Base-by-base conservation (phyloP, 306 rosid species). In the Fragaria ananassa region DNA sequence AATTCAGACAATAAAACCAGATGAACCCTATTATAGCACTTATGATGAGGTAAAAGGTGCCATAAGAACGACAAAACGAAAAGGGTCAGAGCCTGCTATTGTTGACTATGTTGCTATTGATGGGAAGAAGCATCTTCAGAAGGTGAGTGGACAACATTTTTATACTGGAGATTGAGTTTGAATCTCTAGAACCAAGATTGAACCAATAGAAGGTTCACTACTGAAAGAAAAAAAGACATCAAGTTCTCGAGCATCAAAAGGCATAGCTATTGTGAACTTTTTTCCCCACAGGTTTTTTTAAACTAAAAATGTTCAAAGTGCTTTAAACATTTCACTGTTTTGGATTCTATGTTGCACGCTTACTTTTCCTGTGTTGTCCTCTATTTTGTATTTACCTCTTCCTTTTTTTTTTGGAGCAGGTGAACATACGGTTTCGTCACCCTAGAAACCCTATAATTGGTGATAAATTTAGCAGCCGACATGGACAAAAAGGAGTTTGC, bases 401-500 rank as follows among this genome's bases (percentile, higher is more conserved):
- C 11, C 23, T 8, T 2, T 54, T 31, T 31, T 42, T 46, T 11
- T n/a, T 53, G 73, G 88, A 68, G 78, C 83, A 95, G 97, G 99
- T 84, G 61, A 95, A 86, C 75, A 90, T 95, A 77, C 96, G 97
- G 21, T 95, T 95, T 76, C 93, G 99, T 56, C 96, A 89, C 76
- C 92, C 99, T 25, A 89, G 99, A 68, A 92, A 90, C 79, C 99
- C 99, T 0, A 49, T 92, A 67, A 92, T 92, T 79, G 97, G 99
- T 47, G 99, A 95, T 81, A 95, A 95, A 85, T 95, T 95, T 87
- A 95, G 99, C 82, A 95, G 99, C 87, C 89, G 99, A 58, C 99
- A 95, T 18, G 97, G 97, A 58, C 99, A 92, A 86, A 92, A 95
- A 87, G 99, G 99, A 80, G 99, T 95, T 76, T 95, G 99, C 88